phyloP scores from a whole-genome alignment of 1,284 basidiomycete genomes.

The Gastroboletus turbinatus region DNA sequence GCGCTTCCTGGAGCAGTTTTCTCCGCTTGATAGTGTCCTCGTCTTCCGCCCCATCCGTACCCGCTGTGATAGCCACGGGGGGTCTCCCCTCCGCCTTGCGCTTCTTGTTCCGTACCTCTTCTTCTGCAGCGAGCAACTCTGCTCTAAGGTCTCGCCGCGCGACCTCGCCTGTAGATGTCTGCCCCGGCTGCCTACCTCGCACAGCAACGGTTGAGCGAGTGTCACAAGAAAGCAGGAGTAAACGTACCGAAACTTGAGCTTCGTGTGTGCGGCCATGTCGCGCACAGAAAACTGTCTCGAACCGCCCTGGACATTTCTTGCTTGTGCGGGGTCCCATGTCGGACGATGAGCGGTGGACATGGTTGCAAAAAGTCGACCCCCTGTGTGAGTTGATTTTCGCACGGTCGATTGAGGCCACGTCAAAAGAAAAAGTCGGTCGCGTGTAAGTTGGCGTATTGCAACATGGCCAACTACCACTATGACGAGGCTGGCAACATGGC shows the following conservation, averaged over 20 bases:
- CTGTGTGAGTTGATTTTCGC: neutral
- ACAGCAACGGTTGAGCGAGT: neutral
- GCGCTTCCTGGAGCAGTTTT: constrained; percentile 79
- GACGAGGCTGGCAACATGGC: constrained; percentile 90
- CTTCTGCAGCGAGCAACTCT: constrained; percentile 81
- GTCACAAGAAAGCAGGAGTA: neutral
- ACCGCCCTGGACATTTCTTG: constrained; percentile 82
- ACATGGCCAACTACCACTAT: constrained; percentile 82
- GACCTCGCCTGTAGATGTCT: constrained; percentile 76
- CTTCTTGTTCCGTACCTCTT: constrained; percentile 83
- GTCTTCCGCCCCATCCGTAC: constrained; percentile 42
- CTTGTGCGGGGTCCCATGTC: constrained; percentile 88
- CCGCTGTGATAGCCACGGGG: constrained; percentile 36
- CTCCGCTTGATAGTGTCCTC: constrained; percentile 74
- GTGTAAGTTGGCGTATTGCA: neutral
- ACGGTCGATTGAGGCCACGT: constrained; percentile 6
- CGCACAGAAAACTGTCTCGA: constrained; percentile 87
- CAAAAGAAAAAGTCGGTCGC: neutral
- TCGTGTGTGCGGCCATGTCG: constrained; percentile 91
- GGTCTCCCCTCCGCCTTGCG: constrained; percentile 80
- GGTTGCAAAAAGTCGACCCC: neutral
- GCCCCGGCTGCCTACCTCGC: constrained; percentile 66
- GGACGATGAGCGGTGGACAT: constrained; percentile 81
- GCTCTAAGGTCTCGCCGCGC: constrained; percentile 76
- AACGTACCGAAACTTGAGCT: constrained; percentile 88